These are phyloP conservation scores for Schwanniomyces polymorphus DNA, from an alignment of 805 yeast species.

Conservation along the genomic window DNA sequence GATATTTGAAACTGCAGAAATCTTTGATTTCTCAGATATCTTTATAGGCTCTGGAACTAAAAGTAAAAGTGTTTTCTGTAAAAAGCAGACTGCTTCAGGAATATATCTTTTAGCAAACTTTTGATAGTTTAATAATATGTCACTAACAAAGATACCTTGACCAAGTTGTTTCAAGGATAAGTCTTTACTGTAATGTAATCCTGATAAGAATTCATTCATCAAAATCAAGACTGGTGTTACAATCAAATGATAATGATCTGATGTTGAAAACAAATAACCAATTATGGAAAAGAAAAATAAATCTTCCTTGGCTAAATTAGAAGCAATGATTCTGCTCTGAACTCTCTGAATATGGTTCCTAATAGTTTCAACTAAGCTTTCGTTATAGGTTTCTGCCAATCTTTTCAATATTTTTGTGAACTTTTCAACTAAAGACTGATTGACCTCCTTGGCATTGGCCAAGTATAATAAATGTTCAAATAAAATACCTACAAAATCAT, in stretches of 20 bases:
- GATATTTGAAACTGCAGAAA: constrained; percentile 9
- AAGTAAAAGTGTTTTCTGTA: constrained; percentile 50
- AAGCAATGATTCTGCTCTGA: constrained; percentile 48
- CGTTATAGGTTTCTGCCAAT: constrained; percentile 66
- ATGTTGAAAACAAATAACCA: constrained; percentile 84
- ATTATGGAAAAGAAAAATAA: constrained; percentile 66
- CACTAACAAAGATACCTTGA: constrained; percentile 67
- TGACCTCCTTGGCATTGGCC: constrained; percentile 32
- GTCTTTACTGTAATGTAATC: constrained; percentile 29
- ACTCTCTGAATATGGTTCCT: constrained; percentile 57
- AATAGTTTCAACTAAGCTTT: constrained; percentile 59
- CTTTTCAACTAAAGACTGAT: constrained; percentile 35
- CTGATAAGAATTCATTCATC: constrained; percentile 62
- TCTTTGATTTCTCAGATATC: constrained; percentile 1
- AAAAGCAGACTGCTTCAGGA: constrained; percentile 72
- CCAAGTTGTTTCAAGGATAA: constrained; percentile 42
- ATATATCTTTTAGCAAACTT: constrained; percentile 73
- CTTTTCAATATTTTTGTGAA: constrained; percentile 50
- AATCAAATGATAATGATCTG: constrained; percentile 92
- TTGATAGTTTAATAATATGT: constrained; percentile 70
- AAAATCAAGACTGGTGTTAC: constrained; percentile 80
- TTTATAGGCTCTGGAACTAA: constrained; percentile 41
- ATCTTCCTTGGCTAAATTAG: constrained; percentile 38
- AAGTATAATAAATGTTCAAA: constrained; percentile 60
- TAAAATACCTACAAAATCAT: constrained; percentile 59